Evolutionary conservation across 208 protist genomes (phyloP).

Genomic region (Tetramitus jugosus): DNA sequence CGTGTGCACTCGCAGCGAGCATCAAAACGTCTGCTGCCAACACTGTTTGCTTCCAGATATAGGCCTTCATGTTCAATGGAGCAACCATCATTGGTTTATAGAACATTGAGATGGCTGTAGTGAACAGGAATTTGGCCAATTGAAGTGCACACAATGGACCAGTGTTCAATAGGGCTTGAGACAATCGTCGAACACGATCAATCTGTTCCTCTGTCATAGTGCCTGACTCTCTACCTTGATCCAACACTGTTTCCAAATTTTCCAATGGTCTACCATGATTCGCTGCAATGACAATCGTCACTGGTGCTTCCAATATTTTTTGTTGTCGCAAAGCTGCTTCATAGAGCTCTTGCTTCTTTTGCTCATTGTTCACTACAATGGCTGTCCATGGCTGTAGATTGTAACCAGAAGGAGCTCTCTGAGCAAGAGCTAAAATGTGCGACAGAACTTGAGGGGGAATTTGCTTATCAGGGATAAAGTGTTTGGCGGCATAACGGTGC

Average conservation of each 20-base stretch:
- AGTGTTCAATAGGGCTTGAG: constrained; percentile 42
- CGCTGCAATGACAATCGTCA: constrained; percentile 60
- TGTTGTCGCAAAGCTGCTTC: constrained; percentile 54
- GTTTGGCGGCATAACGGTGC: constrained; percentile 20
- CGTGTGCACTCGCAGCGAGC: constrained; percentile 51
- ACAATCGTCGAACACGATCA: no score
- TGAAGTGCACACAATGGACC: constrained; percentile 52
- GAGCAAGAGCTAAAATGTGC: constrained; percentile 50
- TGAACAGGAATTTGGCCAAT: constrained; percentile 41
- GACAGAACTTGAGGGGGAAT: constrained; percentile 43
- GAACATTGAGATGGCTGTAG: neutral
- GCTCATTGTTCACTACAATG: constrained; percentile 56
- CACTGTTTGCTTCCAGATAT: constrained; percentile 75
- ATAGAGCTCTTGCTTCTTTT: constrained; percentile 43
- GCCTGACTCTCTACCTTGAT: neutral
- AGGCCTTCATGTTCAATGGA: constrained; percentile 52
- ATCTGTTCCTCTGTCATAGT: neutral
- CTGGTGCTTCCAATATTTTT: constrained; percentile 55
- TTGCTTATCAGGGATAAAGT: constrained; percentile 44
- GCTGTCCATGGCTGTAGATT: constrained; percentile 71
- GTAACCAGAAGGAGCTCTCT: constrained; percentile 56
- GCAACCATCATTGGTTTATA: constrained; percentile 52
- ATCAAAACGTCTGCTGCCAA: constrained; percentile 64
- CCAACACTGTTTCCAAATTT: neutral
- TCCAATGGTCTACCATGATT: constrained; percentile 34